A percentile compares a stretch with the other conserved stretches of the same genome.
These are phyloP conservation scores for Quercus mongolica DNA, from an alignment of 306 rosid species.

Conservation along the genomic window DNA sequence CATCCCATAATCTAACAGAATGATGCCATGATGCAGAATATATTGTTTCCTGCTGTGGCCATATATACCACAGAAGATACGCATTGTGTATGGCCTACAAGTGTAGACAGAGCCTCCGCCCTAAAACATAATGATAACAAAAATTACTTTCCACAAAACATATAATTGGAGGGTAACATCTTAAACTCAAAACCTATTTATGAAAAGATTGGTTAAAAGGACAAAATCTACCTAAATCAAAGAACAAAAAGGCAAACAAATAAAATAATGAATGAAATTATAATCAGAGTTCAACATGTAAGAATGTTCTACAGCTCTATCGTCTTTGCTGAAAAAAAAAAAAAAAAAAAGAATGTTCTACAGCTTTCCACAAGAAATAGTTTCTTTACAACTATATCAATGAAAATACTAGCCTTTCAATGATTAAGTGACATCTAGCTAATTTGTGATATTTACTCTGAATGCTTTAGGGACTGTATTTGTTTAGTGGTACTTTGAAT, in stretches of 20 bases:
- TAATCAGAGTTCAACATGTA: background rate
- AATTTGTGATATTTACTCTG: background rate
- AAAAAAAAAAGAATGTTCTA: too few relatives aligned
- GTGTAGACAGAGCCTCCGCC: conserved; percentile 68
- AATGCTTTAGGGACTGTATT: too few relatives aligned
- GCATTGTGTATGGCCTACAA: conserved; percentile 85
- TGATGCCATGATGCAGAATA: conserved; percentile 96
- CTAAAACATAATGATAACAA: conserved; percentile 28
- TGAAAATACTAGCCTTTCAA: background rate
- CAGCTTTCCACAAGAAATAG: background rate
- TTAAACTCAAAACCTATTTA: background rate
- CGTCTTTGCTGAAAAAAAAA: too few relatives aligned
- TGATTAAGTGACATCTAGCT: background rate
- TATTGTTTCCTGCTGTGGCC: conserved; percentile 69
- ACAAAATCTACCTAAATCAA: too few relatives aligned
- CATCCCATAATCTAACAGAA: conserved; percentile 82
- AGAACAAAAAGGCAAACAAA: background rate
- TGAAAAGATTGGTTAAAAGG: background rate
- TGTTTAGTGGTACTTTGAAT: too few relatives aligned
- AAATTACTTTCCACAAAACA: background rate
- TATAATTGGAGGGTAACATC: background rate
- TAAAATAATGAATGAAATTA: background rate
- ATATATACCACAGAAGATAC: conserved; percentile 64
- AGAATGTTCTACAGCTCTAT: background rate
- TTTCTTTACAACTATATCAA: background rate